Evolutionary conservation across 2,329 filamentous ascomycete genomes (phyloP), one percentile per base, ranked within the genome.

Genomic region (Capronia americana): DNA sequence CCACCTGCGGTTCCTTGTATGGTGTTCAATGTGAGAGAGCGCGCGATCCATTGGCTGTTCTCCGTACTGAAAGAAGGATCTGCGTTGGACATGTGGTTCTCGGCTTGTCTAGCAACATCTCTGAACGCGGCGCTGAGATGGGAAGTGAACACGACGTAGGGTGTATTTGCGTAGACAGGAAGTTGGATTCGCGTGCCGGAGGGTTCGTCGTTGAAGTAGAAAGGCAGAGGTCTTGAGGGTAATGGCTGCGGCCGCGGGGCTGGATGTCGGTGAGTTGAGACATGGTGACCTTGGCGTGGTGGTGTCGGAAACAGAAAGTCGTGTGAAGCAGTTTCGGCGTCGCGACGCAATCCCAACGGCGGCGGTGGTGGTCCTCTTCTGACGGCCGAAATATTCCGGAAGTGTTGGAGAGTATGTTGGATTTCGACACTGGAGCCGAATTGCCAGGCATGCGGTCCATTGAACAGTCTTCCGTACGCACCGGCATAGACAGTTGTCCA

Each of bases 351-450:
- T 17, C 4, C 34, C 34, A 17, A 17, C 14, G 34, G 34, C 3
- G 34, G 34, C 14, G 34, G 34, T 17, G 34, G 34, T 4, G 14
- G 5, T 41, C 6, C 17, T n/a, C 38, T n/a, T 44, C 38, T n/a
- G 38, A n/a, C 2, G 38, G 38, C 17, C 20, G 38, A n/a, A 44
- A 44, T 17, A 8, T n/a, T 44, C 38, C 38, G 17, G 38, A 44
- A 44, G 38, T 44, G 38, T n/a, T 44, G 38, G 38, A 44, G 38
- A n/a, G 38, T 44, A 44, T 44, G 38, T 44, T 44, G 38, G 38
- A 44, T 20, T 44, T 44, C 38, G 38, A 44, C 17, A 8, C 38
- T n/a, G 14, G 38, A 44, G 17, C 38, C 38, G 17, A 44, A 7
- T n/a, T 44, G 14, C 38, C 12, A 7, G 38, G 38, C 38, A n/a